These are phyloP conservation scores for Cetraspora pellucida DNA, from an alignment of 192 early-diverging fungal species.

Conservation along the genomic window DNA sequence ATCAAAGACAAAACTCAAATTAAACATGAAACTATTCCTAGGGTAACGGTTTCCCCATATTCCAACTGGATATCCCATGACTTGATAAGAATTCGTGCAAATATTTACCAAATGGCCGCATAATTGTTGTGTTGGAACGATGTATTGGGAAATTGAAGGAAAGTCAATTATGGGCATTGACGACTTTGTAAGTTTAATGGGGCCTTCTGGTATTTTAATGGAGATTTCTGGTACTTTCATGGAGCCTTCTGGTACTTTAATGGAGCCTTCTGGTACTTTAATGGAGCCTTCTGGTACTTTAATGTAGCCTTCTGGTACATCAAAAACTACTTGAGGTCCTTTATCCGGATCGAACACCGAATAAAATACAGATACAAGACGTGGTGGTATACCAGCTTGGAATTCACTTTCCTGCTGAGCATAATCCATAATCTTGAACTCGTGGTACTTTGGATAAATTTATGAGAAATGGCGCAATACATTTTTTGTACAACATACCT, in stretches of 20 bases:
- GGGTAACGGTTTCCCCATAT: constrained; percentile 63
- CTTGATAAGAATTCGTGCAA: constrained; percentile 66
- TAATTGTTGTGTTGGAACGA: constrained; percentile 82
- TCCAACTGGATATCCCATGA: constrained; percentile 75
- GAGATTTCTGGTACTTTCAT: too few relatives aligned
- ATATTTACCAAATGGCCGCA: constrained; percentile 77
- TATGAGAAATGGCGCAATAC: too few relatives aligned
- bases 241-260: too few relatives aligned
- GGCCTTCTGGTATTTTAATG: constrained; percentile 79
- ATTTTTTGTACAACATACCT: too few relatives aligned
- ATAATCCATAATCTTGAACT: constrained; percentile 22
- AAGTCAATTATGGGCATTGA: constrained; percentile 67
- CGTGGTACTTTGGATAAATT: too few relatives aligned
- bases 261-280: too few relatives aligned
- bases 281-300: too few relatives aligned
- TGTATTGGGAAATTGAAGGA: constrained; percentile 76
- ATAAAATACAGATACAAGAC: constrained; percentile 78
- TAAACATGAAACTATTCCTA: constrained; percentile 88
- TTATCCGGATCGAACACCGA: constrained; percentile 74
- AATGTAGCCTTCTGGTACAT: constrained; percentile 77
- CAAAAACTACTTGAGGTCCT: constrained; percentile 75
- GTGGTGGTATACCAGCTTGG: constrained; percentile 47
- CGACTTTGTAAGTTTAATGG: constrained; percentile 43
- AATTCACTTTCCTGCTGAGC: constrained; percentile 24
- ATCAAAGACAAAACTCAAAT: constrained; percentile 94